phyloP scores from a whole-genome alignment of 1,284 basidiomycete genomes.

The Apiotrichum montevideense region DNA sequence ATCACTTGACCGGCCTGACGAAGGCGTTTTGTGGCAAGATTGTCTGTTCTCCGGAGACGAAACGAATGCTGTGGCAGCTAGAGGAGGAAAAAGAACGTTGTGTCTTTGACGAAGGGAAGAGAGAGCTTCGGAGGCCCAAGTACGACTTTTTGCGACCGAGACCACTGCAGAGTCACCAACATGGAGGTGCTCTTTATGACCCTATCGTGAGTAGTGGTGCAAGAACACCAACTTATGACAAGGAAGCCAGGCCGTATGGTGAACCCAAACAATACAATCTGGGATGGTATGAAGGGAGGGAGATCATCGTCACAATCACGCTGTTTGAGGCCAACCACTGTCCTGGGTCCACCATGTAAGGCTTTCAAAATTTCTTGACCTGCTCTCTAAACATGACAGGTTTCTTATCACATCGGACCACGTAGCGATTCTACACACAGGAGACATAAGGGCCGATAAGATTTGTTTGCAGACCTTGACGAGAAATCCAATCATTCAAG shows the following conservation, averaged over 20 bases:
- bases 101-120: conserved; percentile 53
- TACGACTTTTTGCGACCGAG: neutral
- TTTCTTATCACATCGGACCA: conserved; percentile 72
- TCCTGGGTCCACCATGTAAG: conserved; percentile 83
- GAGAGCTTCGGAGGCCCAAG: conserved; percentile 56
- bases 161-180: neutral
- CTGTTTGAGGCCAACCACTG: conserved; percentile 90
- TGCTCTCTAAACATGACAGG: conserved; percentile 50
- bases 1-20: conserved; percentile 53
- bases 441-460: conserved; percentile 81
- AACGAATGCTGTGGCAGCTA: conserved; percentile 69
- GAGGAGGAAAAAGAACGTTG: conserved; percentile 61
- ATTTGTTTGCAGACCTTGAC: conserved; percentile 64
- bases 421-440: conserved; percentile 78
- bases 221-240: neutral
- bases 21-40: conserved; percentile 49
- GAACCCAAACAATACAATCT: conserved; percentile 60
- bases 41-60: conserved; percentile 70
- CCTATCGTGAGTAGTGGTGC: conserved; percentile 24
- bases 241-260: conserved; percentile 32
- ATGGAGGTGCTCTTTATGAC: conserved; percentile 23
- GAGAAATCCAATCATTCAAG: conserved; percentile 63
- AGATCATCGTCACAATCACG: conserved; percentile 60
- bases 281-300: conserved; percentile 47
- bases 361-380: conserved; percentile 1